Evolutionary conservation across 768 basidiomycete genomes (phyloP).

Genomic region (Tephrocybe sp.): DNA sequence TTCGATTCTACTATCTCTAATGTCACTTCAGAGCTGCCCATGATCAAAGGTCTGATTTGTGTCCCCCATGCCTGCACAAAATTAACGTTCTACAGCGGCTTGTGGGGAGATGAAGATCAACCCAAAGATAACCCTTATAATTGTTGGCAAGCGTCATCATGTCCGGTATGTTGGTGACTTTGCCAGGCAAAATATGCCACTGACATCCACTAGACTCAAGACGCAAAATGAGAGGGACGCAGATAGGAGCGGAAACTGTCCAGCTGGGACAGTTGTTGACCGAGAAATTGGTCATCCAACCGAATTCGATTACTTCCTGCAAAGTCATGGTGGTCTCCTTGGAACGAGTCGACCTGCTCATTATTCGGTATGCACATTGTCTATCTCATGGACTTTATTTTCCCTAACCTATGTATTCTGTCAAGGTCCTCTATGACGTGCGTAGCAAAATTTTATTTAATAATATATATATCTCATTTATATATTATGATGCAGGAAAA

Average conservation of each 20-base stretch:
- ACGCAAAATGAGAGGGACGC: constrained; percentile 37
- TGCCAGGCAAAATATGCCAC: too few species aligned
- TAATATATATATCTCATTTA: neutral
- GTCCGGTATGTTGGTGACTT: constrained; percentile 8
- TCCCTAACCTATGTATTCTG: neutral
- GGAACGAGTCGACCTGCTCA: constrained; percentile 63
- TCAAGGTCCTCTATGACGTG: constrained; percentile 41
- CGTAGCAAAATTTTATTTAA: constrained; percentile 14
- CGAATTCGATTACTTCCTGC: constrained; percentile 78
- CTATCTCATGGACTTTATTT: neutral
- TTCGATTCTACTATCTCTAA: neutral
- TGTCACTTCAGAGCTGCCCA: constrained; percentile 46
- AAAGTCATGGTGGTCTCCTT: constrained; percentile 73
- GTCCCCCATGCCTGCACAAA: neutral
- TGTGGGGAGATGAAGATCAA: constrained; percentile 55
- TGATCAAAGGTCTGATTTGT: constrained; percentile 47
- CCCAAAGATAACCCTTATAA: constrained; percentile 69
- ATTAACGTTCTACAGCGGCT: constrained; percentile 45
- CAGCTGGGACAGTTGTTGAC: constrained; percentile 78
- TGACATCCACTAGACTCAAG: constrained; percentile 27
- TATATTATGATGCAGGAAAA: constrained; percentile 39
- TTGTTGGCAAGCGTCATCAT: constrained; percentile 80
- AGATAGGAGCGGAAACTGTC: constrained; percentile 71
- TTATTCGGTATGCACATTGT: constrained; percentile 35
- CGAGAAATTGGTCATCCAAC: constrained; percentile 65